These are phyloP conservation scores for Pichia heedii DNA, from an alignment of 805 yeast species.

Conservation along the genomic window DNA sequence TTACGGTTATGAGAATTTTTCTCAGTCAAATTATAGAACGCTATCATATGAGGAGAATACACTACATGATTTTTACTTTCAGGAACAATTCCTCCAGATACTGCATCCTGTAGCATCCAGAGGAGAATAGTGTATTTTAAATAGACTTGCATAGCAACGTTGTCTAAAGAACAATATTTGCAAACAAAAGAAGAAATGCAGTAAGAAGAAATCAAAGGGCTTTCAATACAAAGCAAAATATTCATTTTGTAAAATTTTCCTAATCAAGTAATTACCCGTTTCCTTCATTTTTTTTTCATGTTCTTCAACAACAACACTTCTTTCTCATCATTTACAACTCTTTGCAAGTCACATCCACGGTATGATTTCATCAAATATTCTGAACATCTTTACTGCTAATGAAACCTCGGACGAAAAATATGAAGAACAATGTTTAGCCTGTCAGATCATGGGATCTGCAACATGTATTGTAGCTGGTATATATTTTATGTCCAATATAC, in stretches of 20 bases:
- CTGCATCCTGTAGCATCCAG: not conserved
- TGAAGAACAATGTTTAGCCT: constrained; percentile 54
- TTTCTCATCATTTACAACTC: no score
- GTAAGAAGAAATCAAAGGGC: not conserved
- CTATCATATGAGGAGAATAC: not conserved
- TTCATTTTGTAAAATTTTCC: no score
- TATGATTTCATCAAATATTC: constrained; percentile 36
- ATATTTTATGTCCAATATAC: constrained; percentile 49
- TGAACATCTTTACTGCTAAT: constrained; percentile 44
- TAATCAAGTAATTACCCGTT: not conserved
- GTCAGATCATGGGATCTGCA: constrained; percentile 57
- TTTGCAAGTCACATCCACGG: no score
- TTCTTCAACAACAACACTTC: no score
- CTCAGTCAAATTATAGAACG: not conserved
- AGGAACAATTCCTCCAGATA: no score
- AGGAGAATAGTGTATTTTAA: not conserved
- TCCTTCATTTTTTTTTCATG: no score
- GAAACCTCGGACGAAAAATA: constrained; percentile 30
- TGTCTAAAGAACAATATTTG: not conserved
- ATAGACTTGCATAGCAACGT: not conserved
- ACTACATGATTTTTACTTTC: not conserved
- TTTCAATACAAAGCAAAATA: no score
- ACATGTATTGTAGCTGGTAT: constrained; percentile 53
- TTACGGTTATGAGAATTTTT: not conserved
- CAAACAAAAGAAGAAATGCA: not conserved